A percentile compares a stretch with the other conserved stretches of the same genome.
Evolutionary conservation across 139 green algal species (phyloP).

Genomic region (Pleodorina starrii): DNA sequence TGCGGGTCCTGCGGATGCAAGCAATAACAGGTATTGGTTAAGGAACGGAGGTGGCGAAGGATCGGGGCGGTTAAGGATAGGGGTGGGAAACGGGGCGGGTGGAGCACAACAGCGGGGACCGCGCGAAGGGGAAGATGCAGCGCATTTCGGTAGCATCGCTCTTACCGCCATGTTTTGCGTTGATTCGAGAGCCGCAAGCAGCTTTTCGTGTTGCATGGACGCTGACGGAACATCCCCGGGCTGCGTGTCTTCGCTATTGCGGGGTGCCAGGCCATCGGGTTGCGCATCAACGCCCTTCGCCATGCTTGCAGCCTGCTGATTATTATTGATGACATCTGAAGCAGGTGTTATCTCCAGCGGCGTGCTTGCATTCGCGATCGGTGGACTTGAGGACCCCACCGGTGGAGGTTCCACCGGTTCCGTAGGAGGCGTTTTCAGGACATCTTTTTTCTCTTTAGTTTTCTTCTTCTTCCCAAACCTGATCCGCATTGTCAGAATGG

Average conservation of each 20-base stretch:
- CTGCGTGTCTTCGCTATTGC: neutral
- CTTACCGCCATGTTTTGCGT: slow-evolving; percentile 6
- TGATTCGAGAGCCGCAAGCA: slow-evolving; percentile 33
- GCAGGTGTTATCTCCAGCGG: neutral
- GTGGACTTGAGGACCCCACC: no score
- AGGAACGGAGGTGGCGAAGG: no score
- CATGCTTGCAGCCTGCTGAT: no score
- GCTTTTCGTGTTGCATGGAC: neutral
- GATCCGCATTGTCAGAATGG: neutral
- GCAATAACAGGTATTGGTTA: no score
- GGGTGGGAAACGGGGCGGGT: no score
- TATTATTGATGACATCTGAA: neutral
- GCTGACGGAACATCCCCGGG: neutral
- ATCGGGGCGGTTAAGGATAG: no score
- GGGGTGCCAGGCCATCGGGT: neutral
- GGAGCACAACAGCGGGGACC: no score
- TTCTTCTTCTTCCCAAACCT: slow-evolving; percentile 42
- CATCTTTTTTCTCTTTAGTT: neutral
- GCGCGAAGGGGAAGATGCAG: no score
- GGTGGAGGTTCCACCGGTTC: neutral
- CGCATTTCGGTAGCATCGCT: no score
- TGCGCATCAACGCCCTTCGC: no score
- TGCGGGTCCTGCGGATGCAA: neutral
- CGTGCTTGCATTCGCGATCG: no score
- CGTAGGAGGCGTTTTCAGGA: neutral